Percentiles rank a stretch among this genome's conserved stretches.
phyloP scores from a whole-genome alignment of 2,329 filamentous ascomycete genomes.

The Herpotrichia juniperi region DNA sequence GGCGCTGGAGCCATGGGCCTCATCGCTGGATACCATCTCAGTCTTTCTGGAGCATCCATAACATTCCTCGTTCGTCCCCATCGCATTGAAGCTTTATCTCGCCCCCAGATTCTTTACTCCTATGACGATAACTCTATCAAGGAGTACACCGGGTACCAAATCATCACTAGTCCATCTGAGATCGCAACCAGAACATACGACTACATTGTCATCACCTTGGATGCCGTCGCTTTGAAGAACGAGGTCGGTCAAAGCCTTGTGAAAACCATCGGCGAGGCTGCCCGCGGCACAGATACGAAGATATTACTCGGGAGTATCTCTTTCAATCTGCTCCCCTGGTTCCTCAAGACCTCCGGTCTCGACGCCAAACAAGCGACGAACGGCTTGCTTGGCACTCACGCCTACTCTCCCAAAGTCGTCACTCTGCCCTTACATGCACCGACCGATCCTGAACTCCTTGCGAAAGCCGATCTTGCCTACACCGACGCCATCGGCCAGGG shows the following conservation, averaged over 20 bases:
- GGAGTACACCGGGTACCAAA: background rate
- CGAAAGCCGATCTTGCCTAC: background rate
- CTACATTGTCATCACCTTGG: slow-evolving; percentile 2
- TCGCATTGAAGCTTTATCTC: background rate
- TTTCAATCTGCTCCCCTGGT: background rate
- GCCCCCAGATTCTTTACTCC: slow-evolving; percentile 1
- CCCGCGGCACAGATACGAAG: background rate
- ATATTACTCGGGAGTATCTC: background rate
- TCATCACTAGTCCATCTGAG: background rate
- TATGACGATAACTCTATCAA: background rate
- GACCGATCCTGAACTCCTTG: background rate
- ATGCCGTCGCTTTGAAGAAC: background rate
- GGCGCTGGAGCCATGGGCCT: slow-evolving; percentile 2
- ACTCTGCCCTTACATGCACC: background rate
- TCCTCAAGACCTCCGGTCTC: background rate
- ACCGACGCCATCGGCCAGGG: background rate
- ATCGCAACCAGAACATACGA: background rate
- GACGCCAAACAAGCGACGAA: background rate
- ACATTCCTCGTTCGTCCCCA: slow-evolving; percentile 3
- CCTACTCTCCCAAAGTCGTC: background rate
- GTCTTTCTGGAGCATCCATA: background rate
- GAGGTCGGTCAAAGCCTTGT: background rate
- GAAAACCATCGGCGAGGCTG: background rate
- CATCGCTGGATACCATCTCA: background rate
- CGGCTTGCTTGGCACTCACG: background rate